These are phyloP conservation scores for Penicillium sp. DNA, from an alignment of 2,329 filamentous ascomycete genomes.

Conservation along the genomic window DNA sequence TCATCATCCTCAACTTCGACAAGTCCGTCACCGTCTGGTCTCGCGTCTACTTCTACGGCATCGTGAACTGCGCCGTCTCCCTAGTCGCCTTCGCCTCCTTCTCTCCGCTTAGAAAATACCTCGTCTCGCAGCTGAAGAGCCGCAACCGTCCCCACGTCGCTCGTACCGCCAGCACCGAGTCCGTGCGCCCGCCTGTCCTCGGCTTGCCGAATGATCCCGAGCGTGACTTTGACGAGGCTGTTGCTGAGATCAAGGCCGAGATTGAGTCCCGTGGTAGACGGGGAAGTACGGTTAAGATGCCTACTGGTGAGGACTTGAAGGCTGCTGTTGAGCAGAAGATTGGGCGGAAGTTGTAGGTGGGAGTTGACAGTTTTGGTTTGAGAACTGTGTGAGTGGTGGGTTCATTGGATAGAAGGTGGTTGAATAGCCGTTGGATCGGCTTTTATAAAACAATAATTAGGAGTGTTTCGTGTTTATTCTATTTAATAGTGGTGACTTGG, in stretches of 20 bases:
- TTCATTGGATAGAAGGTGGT: background rate
- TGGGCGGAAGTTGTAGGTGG: slow-evolving; percentile 45
- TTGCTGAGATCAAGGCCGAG: slow-evolving; percentile 71
- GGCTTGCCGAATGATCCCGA: slow-evolving; percentile 77
- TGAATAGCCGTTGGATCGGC: background rate
- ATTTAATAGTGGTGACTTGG: background rate
- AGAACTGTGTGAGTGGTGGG: background rate
- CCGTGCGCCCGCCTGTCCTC: slow-evolving; percentile 63
- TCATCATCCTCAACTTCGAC: slow-evolving; percentile 73
- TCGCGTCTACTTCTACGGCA: slow-evolving; percentile 82
- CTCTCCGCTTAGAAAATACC: slow-evolving; percentile 64
- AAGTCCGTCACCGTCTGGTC: slow-evolving; percentile 74
- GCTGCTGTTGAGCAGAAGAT: slow-evolving; percentile 51
- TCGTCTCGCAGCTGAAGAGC: slow-evolving; percentile 60
- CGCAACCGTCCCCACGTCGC: slow-evolving; percentile 44
- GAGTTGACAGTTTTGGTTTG: background rate
- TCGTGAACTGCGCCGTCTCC: slow-evolving; percentile 63
- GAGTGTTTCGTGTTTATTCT: background rate
- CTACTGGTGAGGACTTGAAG: slow-evolving; percentile 51
- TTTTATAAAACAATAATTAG: background rate
- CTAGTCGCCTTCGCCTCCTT: slow-evolving; percentile 70
- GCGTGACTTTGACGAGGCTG: slow-evolving; percentile 72
- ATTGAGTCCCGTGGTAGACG: slow-evolving; percentile 60
- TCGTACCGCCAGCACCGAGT: slow-evolving; percentile 58
- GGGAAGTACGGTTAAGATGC: slow-evolving; percentile 46